phyloP scores from a whole-genome alignment of 371 early-diverging fungal genomes.

The Apophysomyces trapeziformis region DNA sequence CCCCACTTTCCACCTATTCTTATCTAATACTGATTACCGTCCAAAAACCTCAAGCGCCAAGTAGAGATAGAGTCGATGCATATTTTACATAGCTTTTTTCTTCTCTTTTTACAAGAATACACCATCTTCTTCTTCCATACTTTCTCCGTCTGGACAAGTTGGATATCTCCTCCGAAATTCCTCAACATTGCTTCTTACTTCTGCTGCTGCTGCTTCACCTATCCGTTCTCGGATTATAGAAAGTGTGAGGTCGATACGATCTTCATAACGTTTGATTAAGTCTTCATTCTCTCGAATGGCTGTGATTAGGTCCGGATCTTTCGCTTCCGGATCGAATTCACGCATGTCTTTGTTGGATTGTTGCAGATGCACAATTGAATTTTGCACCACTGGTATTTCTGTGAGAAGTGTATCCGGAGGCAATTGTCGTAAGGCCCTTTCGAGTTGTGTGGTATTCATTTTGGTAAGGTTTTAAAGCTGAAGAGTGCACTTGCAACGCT shows the following conservation, averaged over 20 bases:
- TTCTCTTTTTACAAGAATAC: constrained; percentile 23
- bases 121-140: constrained; percentile 20
- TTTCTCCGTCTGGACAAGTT: background rate
- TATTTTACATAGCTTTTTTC: constrained; percentile 17
- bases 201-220: constrained; percentile 47
- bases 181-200: constrained; percentile 41
- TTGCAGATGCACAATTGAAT: constrained; percentile 42
- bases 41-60: constrained; percentile 10
- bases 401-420: constrained; percentile 41
- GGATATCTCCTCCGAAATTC: constrained; percentile 33
- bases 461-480: background rate
- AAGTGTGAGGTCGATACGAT: constrained; percentile 40
- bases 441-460: constrained; percentile 32
- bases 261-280: constrained; percentile 40
- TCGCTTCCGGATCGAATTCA: constrained; percentile 40
- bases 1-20: constrained; percentile 17
- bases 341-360: constrained; percentile 45
- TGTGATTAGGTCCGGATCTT: constrained; percentile 31
- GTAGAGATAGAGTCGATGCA: background rate
- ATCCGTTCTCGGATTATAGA: constrained; percentile 41
- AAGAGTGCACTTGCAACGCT: too few relatives aligned
- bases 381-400: constrained; percentile 46
- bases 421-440: constrained; percentile 39
- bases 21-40: constrained; percentile 22
- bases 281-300: constrained; percentile 45